These are phyloP conservation scores for Nephelium lappaceum DNA, from an alignment of 345 rosid species.

Conservation along the genomic window DNA sequence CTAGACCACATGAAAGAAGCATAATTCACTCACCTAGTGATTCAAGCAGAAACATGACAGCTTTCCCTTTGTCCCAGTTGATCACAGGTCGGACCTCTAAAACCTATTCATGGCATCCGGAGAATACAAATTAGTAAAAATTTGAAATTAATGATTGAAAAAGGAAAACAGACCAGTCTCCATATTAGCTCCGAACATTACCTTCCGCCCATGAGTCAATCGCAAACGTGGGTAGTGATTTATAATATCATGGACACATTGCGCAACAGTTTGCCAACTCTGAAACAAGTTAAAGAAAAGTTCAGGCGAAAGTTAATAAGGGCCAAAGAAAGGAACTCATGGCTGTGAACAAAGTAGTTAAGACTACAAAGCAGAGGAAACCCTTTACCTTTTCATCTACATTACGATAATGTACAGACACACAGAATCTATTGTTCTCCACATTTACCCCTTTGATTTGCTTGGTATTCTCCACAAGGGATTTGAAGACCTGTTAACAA, in stretches of 20 bases:
- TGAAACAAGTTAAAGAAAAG: conserved; percentile 29
- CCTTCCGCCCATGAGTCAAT: conserved; percentile 83
- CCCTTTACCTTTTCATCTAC: conserved; percentile 69
- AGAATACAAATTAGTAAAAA: conserved; percentile 1
- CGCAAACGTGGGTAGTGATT: conserved; percentile 56
- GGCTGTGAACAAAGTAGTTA: not conserved
- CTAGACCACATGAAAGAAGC: not conserved
- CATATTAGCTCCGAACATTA: conserved; percentile 24
- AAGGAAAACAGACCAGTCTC: not conserved
- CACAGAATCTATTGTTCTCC: conserved; percentile 89
- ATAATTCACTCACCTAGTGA: conserved; percentile 66
- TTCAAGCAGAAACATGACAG: conserved; percentile 84
- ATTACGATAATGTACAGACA: conserved; percentile 94
- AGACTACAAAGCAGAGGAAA: not conserved
- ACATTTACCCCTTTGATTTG: conserved; percentile 74
- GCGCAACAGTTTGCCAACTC: conserved; percentile 63
- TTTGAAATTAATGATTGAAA: not conserved
- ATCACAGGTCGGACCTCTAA: conserved; percentile 91
- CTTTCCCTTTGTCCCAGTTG: conserved; percentile 97
- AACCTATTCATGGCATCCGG: conserved; percentile 51
- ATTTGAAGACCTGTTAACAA: conserved; percentile 55
- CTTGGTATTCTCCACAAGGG: conserved; percentile 62
- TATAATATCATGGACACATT: conserved; percentile 55
- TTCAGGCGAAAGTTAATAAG: conserved; percentile 2
- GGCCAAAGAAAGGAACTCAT: not conserved